A percentile compares a stretch with the other conserved stretches of the same genome.
Conservation (phyloP, 2,329 filamentous ascomycete species). For the Incumbomyces lentus region DNA sequence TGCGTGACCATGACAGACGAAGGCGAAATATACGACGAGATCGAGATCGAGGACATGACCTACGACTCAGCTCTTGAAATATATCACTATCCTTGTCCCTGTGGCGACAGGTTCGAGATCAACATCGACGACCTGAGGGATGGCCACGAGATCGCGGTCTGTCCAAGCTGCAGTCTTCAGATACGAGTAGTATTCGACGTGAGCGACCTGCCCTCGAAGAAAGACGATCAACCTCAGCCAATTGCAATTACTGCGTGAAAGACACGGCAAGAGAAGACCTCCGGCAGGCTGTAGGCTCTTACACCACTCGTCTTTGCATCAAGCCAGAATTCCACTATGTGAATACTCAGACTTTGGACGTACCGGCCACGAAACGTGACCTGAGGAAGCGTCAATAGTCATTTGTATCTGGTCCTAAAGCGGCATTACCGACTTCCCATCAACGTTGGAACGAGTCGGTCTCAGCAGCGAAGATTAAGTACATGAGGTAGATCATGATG, state of each 20-base stretch:
- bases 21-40: slow-evolving; percentile 83
- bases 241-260: slow-evolving; percentile 1
- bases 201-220: slow-evolving; percentile 40
- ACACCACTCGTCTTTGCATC: too few relatives aligned
- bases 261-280: too few relatives aligned
- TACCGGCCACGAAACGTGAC: too few relatives aligned
- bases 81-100: slow-evolving; percentile 94
- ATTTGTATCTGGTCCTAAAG: too few relatives aligned
- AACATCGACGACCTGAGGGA: slow-evolving; percentile 73
- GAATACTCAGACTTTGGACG: too few relatives aligned
- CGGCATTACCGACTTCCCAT: too few relatives aligned
- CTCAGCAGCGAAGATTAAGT: too few relatives aligned
- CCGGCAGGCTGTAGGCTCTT: too few relatives aligned
- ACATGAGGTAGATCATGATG: too few relatives aligned
- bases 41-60: slow-evolving; percentile 98
- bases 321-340: too few relatives aligned
- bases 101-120: slow-evolving; percentile 93
- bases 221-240: slow-evolving; percentile 5
- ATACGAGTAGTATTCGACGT: slow-evolving; percentile 87
- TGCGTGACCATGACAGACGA: slow-evolving; percentile 33
- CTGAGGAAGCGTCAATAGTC: too few relatives aligned
- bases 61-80: slow-evolving; percentile 72
- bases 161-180: slow-evolving; percentile 94
- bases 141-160: slow-evolving; percentile 89
- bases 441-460: too few relatives aligned